Evolutionary conservation across 2,329 filamentous ascomycete species (phyloP), one percentile per base, ranked within the genome.

Genomic region (Myriangium duriaei): DNA sequence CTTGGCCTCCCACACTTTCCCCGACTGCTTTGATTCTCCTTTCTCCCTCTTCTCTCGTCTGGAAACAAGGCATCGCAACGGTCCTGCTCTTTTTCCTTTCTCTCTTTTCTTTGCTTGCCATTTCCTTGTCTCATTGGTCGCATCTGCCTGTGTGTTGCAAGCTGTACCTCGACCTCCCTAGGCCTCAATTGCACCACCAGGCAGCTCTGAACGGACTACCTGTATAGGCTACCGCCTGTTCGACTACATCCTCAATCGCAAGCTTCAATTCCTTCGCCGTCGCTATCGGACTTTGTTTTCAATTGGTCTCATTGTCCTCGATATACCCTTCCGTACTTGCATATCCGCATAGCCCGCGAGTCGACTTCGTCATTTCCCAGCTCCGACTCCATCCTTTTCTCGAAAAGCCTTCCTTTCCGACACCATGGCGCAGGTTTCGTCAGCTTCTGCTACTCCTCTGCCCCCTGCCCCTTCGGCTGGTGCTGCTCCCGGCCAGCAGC

Each of bases 341-440:
- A 43, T 42, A 34, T 38, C 38, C 35, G 11, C 31, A 15, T 17
- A 16, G 26, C 21, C 21, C n/a, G 21, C n/a, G 7, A n/a, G 21
- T 26, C 21, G n/a, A 26, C n/a, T 26, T 7, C n/a, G 7, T n/a
- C 21, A 26, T 7, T 26, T 26, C 21, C n/a, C 7, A 7, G n/a
- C 7, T 26, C 21, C n/a, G 7, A 26, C 7, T 26, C 21, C 21
- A 26, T 7, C 21, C 21, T n/a, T 7, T n/a, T 7, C n/a, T 26
- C 64, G 84, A 93, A 58, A 65, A 76, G 49, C 60, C 77, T 32
- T 32, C 39, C 7, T 26, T 26, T 18, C 42, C 13, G 32, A 52
- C 62, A 64, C 62, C 58, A 93, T 94, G 86, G 77, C 84, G 64
- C 84, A 94, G 58, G 65, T 76, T 49, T 61, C 77, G 46, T 65